Percentiles rank a stretch among this genome's conserved stretches.
Evolutionary conservation across 345 rosid species (phyloP).

Genomic region (Syzygium aqueum): DNA sequence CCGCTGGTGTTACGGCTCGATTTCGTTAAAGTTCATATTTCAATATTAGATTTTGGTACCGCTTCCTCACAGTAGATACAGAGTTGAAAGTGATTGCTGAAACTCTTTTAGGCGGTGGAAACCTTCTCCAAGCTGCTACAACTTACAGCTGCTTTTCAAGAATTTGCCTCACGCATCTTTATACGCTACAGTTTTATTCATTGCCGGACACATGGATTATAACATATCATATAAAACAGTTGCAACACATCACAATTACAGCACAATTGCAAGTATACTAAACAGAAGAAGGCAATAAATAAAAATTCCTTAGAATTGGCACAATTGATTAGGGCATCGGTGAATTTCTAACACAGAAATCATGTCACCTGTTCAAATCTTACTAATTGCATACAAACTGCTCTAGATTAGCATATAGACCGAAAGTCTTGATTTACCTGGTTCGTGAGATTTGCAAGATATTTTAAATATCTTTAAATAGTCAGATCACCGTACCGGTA

Average conservation of each 20-base stretch:
- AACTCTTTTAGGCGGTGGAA: no score
- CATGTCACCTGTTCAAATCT: not conserved
- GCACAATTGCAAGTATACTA: not conserved
- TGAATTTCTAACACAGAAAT: not conserved
- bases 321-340: no score
- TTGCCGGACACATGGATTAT: not conserved
- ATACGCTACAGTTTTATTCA: not conserved
- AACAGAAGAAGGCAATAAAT: not conserved
- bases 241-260: no score
- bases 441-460: accelerated
- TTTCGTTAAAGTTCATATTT: not conserved
- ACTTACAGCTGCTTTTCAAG: no score
- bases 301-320: no score
- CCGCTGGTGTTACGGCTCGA: not conserved
- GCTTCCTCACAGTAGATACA: not conserved
- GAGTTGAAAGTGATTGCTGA: not conserved
- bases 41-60: not conserved
- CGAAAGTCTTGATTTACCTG: not conserved
- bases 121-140: no score
- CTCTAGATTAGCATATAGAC: not conserved
- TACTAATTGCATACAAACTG: not conserved
- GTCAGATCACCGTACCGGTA: no score
- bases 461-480: not conserved
- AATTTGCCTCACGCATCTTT: not conserved
- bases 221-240: no score